phyloP scores from a whole-genome alignment of 768 basidiomycete species.

The Trametes meyenii region DNA sequence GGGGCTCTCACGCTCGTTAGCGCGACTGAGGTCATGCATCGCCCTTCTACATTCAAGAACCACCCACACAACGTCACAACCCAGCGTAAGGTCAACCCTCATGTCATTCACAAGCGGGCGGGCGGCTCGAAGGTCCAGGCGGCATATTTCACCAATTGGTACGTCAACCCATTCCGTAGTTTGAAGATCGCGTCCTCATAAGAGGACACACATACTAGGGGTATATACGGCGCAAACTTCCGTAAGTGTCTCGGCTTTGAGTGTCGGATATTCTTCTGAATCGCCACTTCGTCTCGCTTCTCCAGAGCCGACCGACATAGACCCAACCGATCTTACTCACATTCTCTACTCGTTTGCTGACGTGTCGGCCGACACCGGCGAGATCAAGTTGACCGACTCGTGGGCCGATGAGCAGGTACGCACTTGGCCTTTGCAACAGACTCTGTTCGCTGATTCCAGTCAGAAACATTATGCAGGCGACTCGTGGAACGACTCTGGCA shows the following conservation, averaged over 20 bases:
- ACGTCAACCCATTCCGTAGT: not conserved
- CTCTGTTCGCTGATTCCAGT: not conserved
- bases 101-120: constrained; percentile 44
- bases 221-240: constrained; percentile 37
- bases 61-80: constrained; percentile 39
- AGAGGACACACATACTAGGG: constrained; percentile 18
- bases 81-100: constrained; percentile 38
- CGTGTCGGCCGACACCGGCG: constrained; percentile 60
- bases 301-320: constrained; percentile 67
- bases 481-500: constrained; percentile 73
- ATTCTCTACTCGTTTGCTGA: constrained; percentile 84
- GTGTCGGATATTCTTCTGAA: not conserved
- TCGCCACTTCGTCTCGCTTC: not conserved
- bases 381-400: constrained; percentile 65
- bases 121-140: constrained; percentile 26
- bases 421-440: not conserved
- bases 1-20: constrained; percentile 24
- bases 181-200: not conserved
- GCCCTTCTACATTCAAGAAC: constrained; percentile 50
- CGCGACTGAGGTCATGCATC: constrained; percentile 55
- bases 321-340: constrained; percentile 64
- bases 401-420: constrained; percentile 74
- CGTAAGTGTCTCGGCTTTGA: constrained; percentile 22
- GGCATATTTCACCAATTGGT: constrained; percentile 64
- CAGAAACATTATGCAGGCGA: constrained; percentile 74